These are phyloP conservation scores for Globomyces sp. DNA, from an alignment of 371 early-diverging fungal genomes.

Conservation along the genomic window DNA sequence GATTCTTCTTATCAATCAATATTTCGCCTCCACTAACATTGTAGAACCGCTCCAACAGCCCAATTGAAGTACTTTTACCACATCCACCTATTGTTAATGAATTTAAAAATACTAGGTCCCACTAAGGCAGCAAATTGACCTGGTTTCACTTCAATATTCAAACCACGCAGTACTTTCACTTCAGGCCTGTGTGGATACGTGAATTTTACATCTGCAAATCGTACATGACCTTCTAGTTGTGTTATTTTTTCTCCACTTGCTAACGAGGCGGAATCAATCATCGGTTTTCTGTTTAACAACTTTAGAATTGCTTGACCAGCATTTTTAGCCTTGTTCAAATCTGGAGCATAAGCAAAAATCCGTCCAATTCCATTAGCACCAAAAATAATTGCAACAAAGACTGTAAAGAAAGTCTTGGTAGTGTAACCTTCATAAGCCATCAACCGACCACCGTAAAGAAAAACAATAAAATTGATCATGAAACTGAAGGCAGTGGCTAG, in stretches of 20 bases:
- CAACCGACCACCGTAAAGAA: conserved; percentile 29
- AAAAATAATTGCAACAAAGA: conserved; percentile 39
- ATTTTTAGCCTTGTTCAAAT: conserved; percentile 34
- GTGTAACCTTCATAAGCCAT: conserved; percentile 30
- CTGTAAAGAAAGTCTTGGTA: conserved; percentile 29
- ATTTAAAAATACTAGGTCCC: conserved; percentile 53
- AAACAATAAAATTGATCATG: conserved; percentile 18
- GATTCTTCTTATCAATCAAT: conserved; percentile 64
- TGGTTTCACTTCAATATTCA: conserved; percentile 68
- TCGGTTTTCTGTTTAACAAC: conserved; percentile 33
- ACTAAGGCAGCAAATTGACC: conserved; percentile 86
- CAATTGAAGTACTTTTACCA: conserved; percentile 82
- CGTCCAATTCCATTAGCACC: conserved; percentile 34
- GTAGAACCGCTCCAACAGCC: conserved; percentile 84
- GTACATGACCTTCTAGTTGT: conserved; percentile 29
- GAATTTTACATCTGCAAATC: conserved; percentile 34
- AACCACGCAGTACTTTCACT: conserved; percentile 70
- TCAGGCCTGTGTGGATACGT: conserved; percentile 82
- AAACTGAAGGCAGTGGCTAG: conserved; percentile 7
- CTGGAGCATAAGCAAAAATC: conserved; percentile 38
- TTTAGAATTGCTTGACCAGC: conserved; percentile 31
- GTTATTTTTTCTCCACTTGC: conserved; percentile 18
- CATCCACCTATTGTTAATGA: conserved; percentile 51
- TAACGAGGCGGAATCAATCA: conserved; percentile 24
- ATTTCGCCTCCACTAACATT: conserved; percentile 60